Conservation (phyloP, 1,284 basidiomycete species). For the Pterulicium gracile region DNA sequence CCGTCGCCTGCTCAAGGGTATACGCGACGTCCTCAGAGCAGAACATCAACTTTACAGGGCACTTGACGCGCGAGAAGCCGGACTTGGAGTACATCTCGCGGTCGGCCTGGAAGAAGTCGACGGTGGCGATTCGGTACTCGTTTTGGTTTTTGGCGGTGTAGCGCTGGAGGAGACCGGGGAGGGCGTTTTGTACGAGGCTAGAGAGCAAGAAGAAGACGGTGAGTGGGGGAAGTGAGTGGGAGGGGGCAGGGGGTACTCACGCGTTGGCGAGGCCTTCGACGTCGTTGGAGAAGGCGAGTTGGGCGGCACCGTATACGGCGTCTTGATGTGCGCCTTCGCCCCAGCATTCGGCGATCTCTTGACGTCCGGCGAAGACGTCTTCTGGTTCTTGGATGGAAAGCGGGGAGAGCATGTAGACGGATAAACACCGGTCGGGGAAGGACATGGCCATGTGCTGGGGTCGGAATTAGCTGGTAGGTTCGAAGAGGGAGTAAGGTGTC, state of each 20-base stretch:
- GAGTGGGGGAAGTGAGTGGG: neutral
- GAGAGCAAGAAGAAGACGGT: neutral
- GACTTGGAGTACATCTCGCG: conserved; percentile 18
- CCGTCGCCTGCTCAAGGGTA: conserved; percentile 13
- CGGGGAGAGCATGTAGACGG: neutral
- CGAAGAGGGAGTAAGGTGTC: conserved; percentile 5
- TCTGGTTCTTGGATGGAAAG: neutral
- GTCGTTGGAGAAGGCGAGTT: conserved; percentile 25
- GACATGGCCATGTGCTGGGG: neutral
- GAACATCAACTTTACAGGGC: conserved; percentile 17
- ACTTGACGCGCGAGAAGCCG: conserved; percentile 16
- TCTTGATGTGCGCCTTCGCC: conserved; percentile 2
- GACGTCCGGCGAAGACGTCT: conserved; percentile 3
- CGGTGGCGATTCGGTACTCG: conserved; percentile 18
- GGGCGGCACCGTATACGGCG: conserved; percentile 20
- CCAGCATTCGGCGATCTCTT: conserved; percentile 8
- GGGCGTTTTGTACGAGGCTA: conserved; percentile 17
- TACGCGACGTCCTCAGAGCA: conserved; percentile 20
- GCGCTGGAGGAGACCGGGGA: conserved; percentile 17
- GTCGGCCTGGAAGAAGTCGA: conserved; percentile 24
- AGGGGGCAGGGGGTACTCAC: conserved; percentile 15
- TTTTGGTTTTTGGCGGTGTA: conserved; percentile 17
- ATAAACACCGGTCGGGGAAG: neutral
- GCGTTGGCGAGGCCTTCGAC: conserved; percentile 18
- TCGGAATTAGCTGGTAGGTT: neutral